Percentiles rank a stretch among this genome's conserved stretches.
These are phyloP conservation scores for Cordyceps tenuipes DNA, from an alignment of 2,329 filamentous ascomycete species.

Conservation along the genomic window DNA sequence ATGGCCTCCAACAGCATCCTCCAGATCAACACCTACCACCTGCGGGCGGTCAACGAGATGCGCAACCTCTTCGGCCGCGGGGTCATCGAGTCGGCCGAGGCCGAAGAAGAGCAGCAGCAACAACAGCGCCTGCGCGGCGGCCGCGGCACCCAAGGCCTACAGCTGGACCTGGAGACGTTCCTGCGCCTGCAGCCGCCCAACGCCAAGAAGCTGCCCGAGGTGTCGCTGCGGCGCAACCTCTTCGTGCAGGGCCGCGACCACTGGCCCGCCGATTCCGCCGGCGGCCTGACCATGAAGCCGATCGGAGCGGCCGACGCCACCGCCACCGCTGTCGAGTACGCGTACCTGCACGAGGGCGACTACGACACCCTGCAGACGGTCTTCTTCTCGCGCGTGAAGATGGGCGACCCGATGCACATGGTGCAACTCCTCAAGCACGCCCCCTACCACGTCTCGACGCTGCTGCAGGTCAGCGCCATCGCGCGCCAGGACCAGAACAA, in stretches of 20 bases:
- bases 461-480: conserved; percentile 89
- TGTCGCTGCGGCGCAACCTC: conserved; percentile 67
- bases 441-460: conserved; percentile 81
- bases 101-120: conserved; percentile 36
- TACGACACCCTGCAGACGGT: conserved; percentile 69
- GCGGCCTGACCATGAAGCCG: conserved; percentile 74
- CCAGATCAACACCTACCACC: conserved; percentile 53
- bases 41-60: conserved; percentile 91
- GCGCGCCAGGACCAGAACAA: conserved; percentile 88
- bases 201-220: conserved; percentile 55
- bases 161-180: conserved; percentile 50
- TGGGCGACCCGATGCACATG: conserved; percentile 74
- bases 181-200: conserved; percentile 45
- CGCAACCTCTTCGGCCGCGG: conserved; percentile 49
- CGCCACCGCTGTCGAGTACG: conserved; percentile 55
- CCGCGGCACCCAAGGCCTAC: conserved; percentile 30
- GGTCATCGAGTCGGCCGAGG: conserved; percentile 46
- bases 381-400: conserved; percentile 75
- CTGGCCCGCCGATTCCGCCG: conserved; percentile 73
- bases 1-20: conserved; percentile 33
- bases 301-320: conserved; percentile 37
- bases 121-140: conserved; percentile 22
- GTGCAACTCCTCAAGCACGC: conserved; percentile 55
- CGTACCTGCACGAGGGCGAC: conserved; percentile 62
- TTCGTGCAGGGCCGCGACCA: conserved; percentile 82